Evolutionary conservation across 257 asterid species (phyloP).

Genomic region (Rehmannia glutinosa): DNA sequence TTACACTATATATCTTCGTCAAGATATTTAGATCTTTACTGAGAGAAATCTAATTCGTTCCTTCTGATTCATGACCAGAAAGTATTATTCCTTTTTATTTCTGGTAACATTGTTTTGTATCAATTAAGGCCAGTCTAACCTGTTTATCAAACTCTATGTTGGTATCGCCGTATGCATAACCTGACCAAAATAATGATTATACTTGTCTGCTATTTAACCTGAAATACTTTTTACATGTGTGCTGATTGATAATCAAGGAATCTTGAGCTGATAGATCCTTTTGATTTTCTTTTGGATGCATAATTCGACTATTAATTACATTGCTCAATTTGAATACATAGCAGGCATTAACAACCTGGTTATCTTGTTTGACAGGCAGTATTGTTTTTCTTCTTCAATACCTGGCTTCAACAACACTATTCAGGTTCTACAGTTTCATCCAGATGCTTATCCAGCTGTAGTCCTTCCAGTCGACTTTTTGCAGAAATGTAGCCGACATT

Average conservation of each 20-base stretch:
- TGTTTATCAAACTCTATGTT: neutral
- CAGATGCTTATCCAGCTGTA: slow-evolving; percentile 4
- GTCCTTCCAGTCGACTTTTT: neutral
- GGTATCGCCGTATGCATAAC: neutral
- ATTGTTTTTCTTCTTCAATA: neutral
- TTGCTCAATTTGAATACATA: neutral
- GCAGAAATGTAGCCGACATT: neutral
- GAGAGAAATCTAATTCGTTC: neutral
- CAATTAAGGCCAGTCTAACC: neutral
- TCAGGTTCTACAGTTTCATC: neutral
- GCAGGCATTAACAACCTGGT: neutral
- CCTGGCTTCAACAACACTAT: slow-evolving; percentile 16
- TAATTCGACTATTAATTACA: neutral
- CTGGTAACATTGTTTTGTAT: neutral
- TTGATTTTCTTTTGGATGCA: neutral
- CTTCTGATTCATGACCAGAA: neutral
- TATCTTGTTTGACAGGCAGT: slow-evolving; percentile 19
- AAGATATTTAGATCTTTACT: too few species aligned
- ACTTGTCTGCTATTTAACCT: neutral
- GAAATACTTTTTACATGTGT: neutral
- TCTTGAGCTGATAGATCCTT: neutral
- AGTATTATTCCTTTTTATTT: neutral
- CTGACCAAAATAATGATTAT: neutral
- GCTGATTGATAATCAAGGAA: neutral
- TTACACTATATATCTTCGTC: neutral